Base-by-base conservation (phyloP, 345 rosid genomes). In the Clarkia xantiana region DNA sequence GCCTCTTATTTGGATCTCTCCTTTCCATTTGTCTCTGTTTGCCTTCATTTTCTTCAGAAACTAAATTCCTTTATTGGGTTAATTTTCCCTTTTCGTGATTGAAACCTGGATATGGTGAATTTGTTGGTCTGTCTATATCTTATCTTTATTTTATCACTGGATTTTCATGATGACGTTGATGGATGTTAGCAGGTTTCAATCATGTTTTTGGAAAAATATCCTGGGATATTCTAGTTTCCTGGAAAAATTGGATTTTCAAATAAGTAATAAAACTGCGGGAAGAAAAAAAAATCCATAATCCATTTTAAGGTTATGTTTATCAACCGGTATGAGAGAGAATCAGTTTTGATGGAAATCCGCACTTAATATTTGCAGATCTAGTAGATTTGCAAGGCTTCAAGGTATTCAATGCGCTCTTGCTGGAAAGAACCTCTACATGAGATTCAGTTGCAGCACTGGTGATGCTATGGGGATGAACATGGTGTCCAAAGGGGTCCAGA, bases 401-500 rank as follows among this genome's bases (percentile, higher is more conserved):
- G 49, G 67, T 36, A 66, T 84, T 18, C 53, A 67, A 47, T 81
- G 94, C 42, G 40, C 81, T 11, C 50, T 84, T n/a, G 90, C 91
- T 0, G 96, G 96, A n/a, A 84, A 76, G 80, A 84, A 84, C 67
- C 79, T 86, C 10, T 84, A 79, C 54, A 69, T 69, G 18, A 77
- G 96, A 63, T 87, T 87, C 59, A 56, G 70, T 41, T 81, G 91
- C 60, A 64, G 87, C 66, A 87, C 96, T 0, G 96, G 96, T 15
- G 96, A 87, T 51, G 96, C 96, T 10, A 87, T 87, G 96, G 96
- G 96, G 60, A 87, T 87, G 96, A 87, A 87, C 73, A 87, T 87
- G 96, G 82, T 81, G 14, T 84, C 96, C 42, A 87, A 87, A 67
- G 94, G 94, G 43, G 96, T 87, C 0, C 94, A 87, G 68, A 84